These are phyloP conservation scores for Diaporthe citriasiana DNA, from an alignment of 2,329 filamentous ascomycete genomes.

Conservation along the genomic window DNA sequence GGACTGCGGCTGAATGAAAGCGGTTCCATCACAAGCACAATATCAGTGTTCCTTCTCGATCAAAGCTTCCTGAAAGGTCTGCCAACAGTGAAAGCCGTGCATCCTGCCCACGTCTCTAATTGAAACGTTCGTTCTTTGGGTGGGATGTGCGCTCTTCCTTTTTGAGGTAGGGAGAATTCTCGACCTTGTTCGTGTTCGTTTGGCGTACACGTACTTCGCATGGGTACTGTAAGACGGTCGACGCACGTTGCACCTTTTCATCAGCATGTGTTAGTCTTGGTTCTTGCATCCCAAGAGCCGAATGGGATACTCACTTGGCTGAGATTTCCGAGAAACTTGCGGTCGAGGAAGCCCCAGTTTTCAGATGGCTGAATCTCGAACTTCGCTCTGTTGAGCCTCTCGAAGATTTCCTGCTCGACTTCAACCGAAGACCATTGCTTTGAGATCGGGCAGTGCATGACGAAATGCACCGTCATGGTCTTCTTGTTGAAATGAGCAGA, in stretches of 20 bases:
- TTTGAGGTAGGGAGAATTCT: not conserved
- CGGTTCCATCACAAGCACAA: not conserved
- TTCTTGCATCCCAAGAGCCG: not conserved
- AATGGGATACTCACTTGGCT: not conserved
- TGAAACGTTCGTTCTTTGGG: not conserved
- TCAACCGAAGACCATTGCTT: not conserved
- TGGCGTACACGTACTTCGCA: not conserved
- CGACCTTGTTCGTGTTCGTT: not conserved
- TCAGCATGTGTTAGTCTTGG: not conserved
- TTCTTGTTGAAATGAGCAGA: conserved; percentile 18
- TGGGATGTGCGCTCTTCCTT: not conserved
- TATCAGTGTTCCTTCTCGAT: not conserved
- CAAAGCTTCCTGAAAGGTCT: not conserved
- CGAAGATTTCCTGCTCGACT: conserved; percentile 35
- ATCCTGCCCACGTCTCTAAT: not conserved
- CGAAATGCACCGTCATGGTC: conserved; percentile 4
- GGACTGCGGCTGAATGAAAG: not conserved
- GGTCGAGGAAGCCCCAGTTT: conserved; percentile 36
- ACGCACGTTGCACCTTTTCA: accelerated
- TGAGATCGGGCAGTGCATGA: not conserved
- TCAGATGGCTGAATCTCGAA: conserved; percentile 17
- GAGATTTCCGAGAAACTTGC: not conserved
- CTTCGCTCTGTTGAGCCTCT: conserved; percentile 21
- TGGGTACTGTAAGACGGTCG: not conserved
- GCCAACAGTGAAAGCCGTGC: too few relatives aligned